A percentile compares a stretch with the other conserved stretches of the same genome.
Conservation (phyloP, 2,329 filamentous ascomycete species). For the Aspergillus aculeatinus region DNA sequence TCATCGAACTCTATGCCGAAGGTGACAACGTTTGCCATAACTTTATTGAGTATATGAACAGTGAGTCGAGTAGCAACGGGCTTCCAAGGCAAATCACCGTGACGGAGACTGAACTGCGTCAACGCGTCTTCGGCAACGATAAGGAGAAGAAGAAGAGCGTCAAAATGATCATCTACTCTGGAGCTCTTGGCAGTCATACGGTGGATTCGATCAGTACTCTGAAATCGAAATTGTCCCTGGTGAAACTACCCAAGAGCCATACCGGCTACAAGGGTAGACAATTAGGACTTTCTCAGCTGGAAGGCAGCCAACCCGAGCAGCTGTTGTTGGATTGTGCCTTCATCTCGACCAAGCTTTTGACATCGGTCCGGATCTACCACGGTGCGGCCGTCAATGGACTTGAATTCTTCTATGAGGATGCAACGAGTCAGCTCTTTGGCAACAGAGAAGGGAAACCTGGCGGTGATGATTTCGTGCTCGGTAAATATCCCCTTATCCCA, state of each 20-base stretch:
- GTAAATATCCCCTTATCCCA: conserved; percentile 49
- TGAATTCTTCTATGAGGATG: conserved; percentile 91
- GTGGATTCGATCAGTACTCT: conserved; percentile 75
- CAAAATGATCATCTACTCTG: conserved; percentile 72
- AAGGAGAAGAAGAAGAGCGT: conserved; percentile 68
- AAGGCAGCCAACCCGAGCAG: conserved; percentile 68
- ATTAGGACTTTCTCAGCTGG: conserved; percentile 69
- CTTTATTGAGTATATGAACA: conserved; percentile 77
- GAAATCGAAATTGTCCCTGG: conserved; percentile 66
- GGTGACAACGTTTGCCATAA: conserved; percentile 76
- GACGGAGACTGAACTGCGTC: conserved; percentile 71
- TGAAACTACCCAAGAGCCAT: conserved; percentile 75
- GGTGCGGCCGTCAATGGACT: conserved; percentile 77
- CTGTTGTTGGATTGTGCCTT: conserved; percentile 70
- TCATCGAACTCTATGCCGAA: conserved; percentile 76
- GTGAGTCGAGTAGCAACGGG: conserved; percentile 55
- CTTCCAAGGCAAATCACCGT: conserved; percentile 72
- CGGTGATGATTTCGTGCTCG: conserved; percentile 73
- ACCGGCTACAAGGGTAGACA: conserved; percentile 73
- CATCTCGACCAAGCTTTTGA: conserved; percentile 70
- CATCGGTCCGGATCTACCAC: conserved; percentile 72
- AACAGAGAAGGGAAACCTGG: conserved; percentile 69
- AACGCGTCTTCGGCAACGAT: conserved; percentile 64
- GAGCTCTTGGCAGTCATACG: conserved; percentile 69
- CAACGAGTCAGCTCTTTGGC: conserved; percentile 80